phyloP scores from a whole-genome alignment of 1,284 basidiomycete species.

The Coniferiporia weirii region DNA sequence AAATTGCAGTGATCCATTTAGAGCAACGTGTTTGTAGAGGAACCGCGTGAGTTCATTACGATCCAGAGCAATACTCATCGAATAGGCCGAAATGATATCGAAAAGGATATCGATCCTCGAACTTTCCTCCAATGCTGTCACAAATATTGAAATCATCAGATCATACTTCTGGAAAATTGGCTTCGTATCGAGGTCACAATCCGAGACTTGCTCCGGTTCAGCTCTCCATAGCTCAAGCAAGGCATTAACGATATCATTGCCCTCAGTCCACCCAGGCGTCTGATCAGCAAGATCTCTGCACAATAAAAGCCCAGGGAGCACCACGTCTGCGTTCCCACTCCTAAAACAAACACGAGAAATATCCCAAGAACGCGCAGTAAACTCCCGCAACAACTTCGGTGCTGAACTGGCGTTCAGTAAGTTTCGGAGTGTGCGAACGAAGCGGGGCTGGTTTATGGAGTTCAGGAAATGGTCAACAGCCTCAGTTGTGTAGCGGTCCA shows the following conservation, averaged over 20 bases:
- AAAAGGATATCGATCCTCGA: constrained; percentile 86
- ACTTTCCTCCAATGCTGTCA: constrained; percentile 58
- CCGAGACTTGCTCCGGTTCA: constrained; percentile 32
- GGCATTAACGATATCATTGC: constrained; percentile 60
- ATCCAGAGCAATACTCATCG: constrained; percentile 80
- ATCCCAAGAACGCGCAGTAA: constrained; percentile 57
- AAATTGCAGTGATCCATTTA: constrained; percentile 58
- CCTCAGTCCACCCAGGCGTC: constrained; percentile 72
- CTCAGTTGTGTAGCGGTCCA: constrained; percentile 87
- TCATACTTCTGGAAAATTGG: constrained; percentile 61
- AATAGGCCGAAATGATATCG: constrained; percentile 82
- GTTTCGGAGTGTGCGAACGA: constrained; percentile 77
- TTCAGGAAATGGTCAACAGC: constrained; percentile 83
- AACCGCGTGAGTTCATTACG: constrained; percentile 81
- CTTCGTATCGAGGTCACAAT: constrained; percentile 41
- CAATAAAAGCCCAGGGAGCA: constrained; percentile 70
- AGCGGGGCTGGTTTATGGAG: constrained; percentile 68
- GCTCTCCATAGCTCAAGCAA: constrained; percentile 72
- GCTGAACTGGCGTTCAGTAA: constrained; percentile 77
- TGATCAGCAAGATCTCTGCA: constrained; percentile 72
- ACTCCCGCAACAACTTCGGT: constrained; percentile 69
- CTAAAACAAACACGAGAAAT: constrained; percentile 61
- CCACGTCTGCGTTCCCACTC: constrained; percentile 46
- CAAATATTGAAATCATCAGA: constrained; percentile 74
- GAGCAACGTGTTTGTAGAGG: constrained; percentile 82